A percentile compares a stretch with the other conserved stretches of the same genome.
These are phyloP conservation scores for Cicer bijugum DNA, from an alignment of 306 rosid species.

Conservation along the genomic window DNA sequence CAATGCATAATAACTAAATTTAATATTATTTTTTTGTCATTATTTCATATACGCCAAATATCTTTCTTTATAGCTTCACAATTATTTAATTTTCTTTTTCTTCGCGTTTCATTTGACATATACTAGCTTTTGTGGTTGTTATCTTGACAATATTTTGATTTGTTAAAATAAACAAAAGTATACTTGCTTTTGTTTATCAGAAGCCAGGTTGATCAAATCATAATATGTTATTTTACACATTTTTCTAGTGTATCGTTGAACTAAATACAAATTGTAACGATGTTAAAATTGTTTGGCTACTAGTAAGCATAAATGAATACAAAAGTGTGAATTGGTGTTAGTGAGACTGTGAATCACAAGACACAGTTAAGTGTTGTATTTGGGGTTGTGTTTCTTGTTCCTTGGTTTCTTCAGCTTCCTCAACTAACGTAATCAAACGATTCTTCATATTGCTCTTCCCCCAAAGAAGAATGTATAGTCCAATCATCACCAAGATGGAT, in stretches of 20 bases:
- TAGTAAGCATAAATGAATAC: not conserved
- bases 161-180: not conserved
- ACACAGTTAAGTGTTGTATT: constrained; percentile 48
- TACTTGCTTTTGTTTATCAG: not conserved
- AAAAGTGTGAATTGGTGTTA: constrained; percentile 9
- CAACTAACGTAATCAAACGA: constrained; percentile 44
- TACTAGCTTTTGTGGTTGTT: not conserved
- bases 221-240: constrained; percentile 7
- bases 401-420: constrained; percentile 55
- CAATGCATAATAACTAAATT: too few species aligned
- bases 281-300: not conserved
- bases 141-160: not conserved
- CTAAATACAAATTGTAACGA: not conserved
- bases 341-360: constrained; percentile 52
- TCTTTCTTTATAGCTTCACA: not conserved
- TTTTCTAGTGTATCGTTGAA: constrained; percentile 11
- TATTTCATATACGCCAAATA: not conserved
- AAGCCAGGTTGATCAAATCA: not conserved
- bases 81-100: not conserved
- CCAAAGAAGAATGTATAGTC: constrained; percentile 86
- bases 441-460: constrained; percentile 75
- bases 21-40: not conserved
- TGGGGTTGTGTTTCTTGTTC: constrained; percentile 58
- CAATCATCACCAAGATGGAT: constrained; percentile 72
- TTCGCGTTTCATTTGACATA: not conserved